These are phyloP conservation scores for Jatropha curcas DNA, from an alignment of 345 rosid genomes.

Conservation along the genomic window DNA sequence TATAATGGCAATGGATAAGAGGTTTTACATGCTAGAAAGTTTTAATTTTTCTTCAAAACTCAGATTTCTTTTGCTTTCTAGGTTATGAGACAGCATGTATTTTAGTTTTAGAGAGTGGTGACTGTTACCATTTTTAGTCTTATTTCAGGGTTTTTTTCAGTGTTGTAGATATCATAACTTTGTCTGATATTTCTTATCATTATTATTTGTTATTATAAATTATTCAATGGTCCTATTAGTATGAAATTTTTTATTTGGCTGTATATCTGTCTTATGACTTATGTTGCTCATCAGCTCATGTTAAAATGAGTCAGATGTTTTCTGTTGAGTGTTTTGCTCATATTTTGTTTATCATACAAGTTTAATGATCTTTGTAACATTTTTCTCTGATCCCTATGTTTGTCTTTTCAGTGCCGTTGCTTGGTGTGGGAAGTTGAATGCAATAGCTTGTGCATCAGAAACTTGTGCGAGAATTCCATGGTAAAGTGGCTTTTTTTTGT, in stretches of 20 bases:
- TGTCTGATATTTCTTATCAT: neutral
- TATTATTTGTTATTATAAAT: neutral
- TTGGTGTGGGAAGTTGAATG: slow-evolving; percentile 99
- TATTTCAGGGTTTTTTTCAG: neutral
- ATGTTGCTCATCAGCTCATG: too few species aligned
- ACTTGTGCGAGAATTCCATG: slow-evolving; percentile 98
- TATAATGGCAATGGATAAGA: neutral
- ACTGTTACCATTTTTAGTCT: neutral
- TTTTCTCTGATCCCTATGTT: slow-evolving; percentile 1
- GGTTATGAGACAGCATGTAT: neutral
- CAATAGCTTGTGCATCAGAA: slow-evolving; percentile 99
- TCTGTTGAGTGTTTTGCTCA: neutral
- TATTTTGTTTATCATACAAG: neutral
- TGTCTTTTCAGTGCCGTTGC: slow-evolving; percentile 76
- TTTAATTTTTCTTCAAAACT: neutral
- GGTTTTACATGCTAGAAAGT: neutral
- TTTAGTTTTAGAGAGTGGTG: neutral
- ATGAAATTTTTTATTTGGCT: neutral
- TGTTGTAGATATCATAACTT: neutral
- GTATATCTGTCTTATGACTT: neutral
- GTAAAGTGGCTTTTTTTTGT: slow-evolving; percentile 33
- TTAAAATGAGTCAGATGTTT: neutral
- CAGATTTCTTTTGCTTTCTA: neutral
- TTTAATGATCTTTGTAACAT: neutral
- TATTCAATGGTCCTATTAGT: neutral